Conservation (phyloP, 1,284 basidiomycete species). For the Boletus albobrunnescens region DNA sequence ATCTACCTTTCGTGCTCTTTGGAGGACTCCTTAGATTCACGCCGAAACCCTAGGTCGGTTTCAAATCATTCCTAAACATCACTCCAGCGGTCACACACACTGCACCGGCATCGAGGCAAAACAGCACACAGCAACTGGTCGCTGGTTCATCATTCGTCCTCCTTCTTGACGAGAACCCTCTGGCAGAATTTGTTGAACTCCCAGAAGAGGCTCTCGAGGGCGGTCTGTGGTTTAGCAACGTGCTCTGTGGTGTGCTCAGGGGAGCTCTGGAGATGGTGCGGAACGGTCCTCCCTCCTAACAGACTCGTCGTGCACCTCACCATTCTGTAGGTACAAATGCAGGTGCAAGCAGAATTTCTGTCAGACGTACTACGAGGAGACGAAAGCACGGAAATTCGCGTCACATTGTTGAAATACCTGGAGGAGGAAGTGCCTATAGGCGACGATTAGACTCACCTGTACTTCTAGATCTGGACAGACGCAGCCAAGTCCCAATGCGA, state of each 20-base stretch:
- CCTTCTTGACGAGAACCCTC: constrained; percentile 91
- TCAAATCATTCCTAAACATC: constrained; percentile 96
- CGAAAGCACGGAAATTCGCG: constrained; percentile 90
- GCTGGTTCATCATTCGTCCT: constrained; percentile 70
- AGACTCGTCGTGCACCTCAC: constrained; percentile 13
- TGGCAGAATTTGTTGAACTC: constrained; percentile 96
- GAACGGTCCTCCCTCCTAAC: constrained; percentile 9
- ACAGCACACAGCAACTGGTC: constrained; percentile 37
- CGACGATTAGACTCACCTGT: constrained; percentile 57
- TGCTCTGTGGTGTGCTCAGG: constrained; percentile 89
- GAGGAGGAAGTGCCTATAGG: constrained; percentile 90
- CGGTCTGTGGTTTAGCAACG: constrained; percentile 95
- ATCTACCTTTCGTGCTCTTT: background rate
- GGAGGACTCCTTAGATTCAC: background rate
- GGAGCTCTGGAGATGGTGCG: constrained; percentile 96
- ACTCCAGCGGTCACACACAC: constrained; percentile 79
- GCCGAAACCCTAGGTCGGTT: constrained; percentile 74
- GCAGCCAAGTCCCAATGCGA: constrained; percentile 7
- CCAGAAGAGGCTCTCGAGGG: constrained; percentile 90
- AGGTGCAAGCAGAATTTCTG: constrained; percentile 87
- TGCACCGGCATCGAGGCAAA: constrained; percentile 42
- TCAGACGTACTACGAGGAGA: constrained; percentile 91
- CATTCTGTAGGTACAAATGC: constrained; percentile 82
- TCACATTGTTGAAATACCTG: constrained; percentile 85
- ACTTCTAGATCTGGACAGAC: constrained; percentile 9